Evolutionary conservation across 2,329 filamentous ascomycete genomes (phyloP).

Genomic region (Chrysosporium queenslandicum): DNA sequence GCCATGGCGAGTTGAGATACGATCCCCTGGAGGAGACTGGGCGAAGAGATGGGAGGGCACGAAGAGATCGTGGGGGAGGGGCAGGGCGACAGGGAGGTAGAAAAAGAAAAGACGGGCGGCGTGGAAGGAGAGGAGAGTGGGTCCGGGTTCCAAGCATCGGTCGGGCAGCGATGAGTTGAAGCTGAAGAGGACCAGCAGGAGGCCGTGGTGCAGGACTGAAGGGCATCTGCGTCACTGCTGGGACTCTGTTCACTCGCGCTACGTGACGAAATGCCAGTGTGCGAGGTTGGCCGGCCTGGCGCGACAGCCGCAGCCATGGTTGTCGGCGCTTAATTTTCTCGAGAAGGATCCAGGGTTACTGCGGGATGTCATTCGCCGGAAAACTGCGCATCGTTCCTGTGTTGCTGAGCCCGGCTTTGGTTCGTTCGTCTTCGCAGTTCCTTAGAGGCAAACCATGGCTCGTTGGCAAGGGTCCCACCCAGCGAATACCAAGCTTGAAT

Average conservation of each 20-base stretch:
- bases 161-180: not conserved
- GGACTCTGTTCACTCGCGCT: not conserved
- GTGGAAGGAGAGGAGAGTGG: not conserved
- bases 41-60: not conserved
- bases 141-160: not conserved
- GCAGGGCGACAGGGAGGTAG: constrained; percentile 6
- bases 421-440: too few relatives aligned
- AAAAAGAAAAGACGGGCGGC: constrained; percentile 4
- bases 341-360: not conserved
- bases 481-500: not conserved
- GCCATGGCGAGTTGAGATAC: constrained; percentile 16
- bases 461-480: not conserved
- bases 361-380: not conserved
- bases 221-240: not conserved
- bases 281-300: not conserved
- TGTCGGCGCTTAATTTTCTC: not conserved
- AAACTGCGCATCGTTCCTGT: not conserved
- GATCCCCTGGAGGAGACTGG: constrained; percentile 2
- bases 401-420: too few relatives aligned
- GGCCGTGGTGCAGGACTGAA: not conserved
- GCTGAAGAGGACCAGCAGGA: not conserved
- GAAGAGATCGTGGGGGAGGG: constrained; percentile 9
- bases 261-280: not conserved
- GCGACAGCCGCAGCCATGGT: constrained; percentile 6
- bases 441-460: not conserved